phyloP scores from a whole-genome alignment of 139 green algal species.

The Microglena sp. region DNA sequence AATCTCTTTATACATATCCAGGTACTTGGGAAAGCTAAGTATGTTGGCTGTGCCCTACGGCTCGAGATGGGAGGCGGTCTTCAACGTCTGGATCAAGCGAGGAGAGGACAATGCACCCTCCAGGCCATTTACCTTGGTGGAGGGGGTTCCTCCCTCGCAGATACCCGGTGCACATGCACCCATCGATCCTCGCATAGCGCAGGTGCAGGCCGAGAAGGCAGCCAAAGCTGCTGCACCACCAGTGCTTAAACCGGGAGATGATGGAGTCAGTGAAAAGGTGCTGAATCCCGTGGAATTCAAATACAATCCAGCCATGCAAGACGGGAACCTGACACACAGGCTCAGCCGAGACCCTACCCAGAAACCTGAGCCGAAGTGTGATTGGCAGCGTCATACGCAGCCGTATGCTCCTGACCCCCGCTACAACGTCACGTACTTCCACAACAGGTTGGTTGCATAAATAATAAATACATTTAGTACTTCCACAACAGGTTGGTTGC shows the following conservation, averaged over 20 bases:
- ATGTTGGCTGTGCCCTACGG: not conserved
- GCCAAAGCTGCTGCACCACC: conserved; percentile 5
- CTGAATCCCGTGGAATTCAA: not conserved
- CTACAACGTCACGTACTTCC: conserved; percentile 28
- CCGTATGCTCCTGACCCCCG: conserved; percentile 17
- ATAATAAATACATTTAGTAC: conserved; percentile 27
- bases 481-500: conserved; percentile 32
- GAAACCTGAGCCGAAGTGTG: conserved; percentile 7
- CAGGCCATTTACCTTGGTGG: conserved; percentile 10
- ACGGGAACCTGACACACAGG: conserved; percentile 9
- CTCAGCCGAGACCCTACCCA: conserved; percentile 8
- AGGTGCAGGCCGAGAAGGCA: not conserved
- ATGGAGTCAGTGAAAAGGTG: not conserved
- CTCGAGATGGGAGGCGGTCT: conserved; percentile 23
- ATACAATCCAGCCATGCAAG: conserved; percentile 2
- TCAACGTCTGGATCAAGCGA: conserved; percentile 25
- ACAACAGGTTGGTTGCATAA: conserved; percentile 27
- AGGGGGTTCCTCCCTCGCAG: conserved; percentile 5
- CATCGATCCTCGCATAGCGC: not conserved
- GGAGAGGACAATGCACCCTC: conserved; percentile 8
- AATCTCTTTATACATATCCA: too few species aligned
- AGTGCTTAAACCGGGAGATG: not conserved
- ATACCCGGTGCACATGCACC: not conserved
- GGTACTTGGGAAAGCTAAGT: not conserved
- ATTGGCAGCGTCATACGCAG: conserved; percentile 22